A percentile compares a stretch with the other conserved stretches of the same genome.
Evolutionary conservation across 768 basidiomycete genomes (phyloP).

Genomic region (Kwoniella bestiolae): DNA sequence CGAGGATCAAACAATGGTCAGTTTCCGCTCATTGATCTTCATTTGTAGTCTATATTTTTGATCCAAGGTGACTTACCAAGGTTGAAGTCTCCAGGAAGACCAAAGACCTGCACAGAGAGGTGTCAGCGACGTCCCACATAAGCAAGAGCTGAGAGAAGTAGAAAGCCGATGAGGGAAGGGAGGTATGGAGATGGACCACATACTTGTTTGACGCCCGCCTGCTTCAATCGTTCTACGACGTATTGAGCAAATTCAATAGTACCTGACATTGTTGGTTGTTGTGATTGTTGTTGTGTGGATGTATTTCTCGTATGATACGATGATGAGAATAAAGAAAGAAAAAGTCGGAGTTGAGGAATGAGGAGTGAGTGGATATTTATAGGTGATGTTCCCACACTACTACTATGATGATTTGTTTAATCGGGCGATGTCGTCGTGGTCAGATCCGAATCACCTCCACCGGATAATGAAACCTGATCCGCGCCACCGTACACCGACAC

Average conservation of each 20-base stretch:
- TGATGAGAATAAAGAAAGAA: neutral
- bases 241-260: constrained; percentile 54
- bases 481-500: no score
- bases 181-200: constrained; percentile 6
- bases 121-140: neutral
- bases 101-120: constrained; percentile 55
- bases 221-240: constrained; percentile 56
- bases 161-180: neutral
- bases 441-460: constrained; percentile 1
- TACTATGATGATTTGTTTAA: no score
- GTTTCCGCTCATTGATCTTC: neutral
- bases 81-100: constrained; percentile 45
- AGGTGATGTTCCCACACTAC: neutral
- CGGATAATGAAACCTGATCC: no score
- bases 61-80: constrained; percentile 16
- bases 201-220: constrained; percentile 60
- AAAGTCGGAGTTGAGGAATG: neutral
- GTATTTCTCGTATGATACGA: neutral
- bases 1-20: neutral
- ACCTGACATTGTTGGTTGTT: constrained; percentile 34
- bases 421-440: neutral
- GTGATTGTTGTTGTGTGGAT: neutral
- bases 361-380: neutral
- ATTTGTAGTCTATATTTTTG: no score
- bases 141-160: neutral